These are phyloP conservation scores for Myrica gale DNA, from an alignment of 306 rosid species.

Conservation along the genomic window DNA sequence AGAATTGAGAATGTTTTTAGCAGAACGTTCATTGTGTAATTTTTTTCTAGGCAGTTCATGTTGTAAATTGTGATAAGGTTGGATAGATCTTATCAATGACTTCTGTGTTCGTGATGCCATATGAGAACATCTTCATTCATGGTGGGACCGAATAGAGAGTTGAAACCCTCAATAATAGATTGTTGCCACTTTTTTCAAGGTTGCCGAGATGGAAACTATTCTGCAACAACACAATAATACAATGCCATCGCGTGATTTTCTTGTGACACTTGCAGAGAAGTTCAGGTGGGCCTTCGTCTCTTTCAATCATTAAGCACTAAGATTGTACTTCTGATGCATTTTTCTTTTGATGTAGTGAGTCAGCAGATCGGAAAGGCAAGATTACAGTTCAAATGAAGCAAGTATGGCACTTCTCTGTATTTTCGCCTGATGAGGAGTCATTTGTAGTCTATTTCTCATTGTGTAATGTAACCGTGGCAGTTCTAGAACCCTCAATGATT, in stretches of 20 bases:
- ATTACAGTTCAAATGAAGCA: constrained; percentile 93
- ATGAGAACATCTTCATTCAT: background rate
- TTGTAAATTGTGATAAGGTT: background rate
- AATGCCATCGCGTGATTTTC: constrained; percentile 84
- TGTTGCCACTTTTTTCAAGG: constrained; percentile 45
- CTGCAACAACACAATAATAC: constrained; percentile 74
- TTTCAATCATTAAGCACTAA: constrained; percentile 17
- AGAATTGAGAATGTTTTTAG: background rate
- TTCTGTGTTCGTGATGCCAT: constrained; percentile 10
- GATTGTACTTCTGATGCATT: constrained; percentile 22
- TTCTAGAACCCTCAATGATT: no score
- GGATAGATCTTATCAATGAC: background rate
- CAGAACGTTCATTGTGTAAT: background rate
- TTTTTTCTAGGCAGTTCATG: no score
- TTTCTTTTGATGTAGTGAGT: constrained; percentile 51
- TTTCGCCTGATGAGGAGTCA: constrained; percentile 15
- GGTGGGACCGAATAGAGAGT: background rate
- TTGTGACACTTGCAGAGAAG: constrained; percentile 75
- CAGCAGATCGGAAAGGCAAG: constrained; percentile 84
- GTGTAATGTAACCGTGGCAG: background rate
- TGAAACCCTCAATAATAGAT: background rate
- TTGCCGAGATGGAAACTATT: constrained; percentile 85
- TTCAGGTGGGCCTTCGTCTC: constrained; percentile 62
- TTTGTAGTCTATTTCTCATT: constrained; percentile 26
- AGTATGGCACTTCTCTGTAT: constrained; percentile 47